phyloP scores from a whole-genome alignment of 2,329 filamentous ascomycete genomes.

The Ascochyta clinopodiicola region DNA sequence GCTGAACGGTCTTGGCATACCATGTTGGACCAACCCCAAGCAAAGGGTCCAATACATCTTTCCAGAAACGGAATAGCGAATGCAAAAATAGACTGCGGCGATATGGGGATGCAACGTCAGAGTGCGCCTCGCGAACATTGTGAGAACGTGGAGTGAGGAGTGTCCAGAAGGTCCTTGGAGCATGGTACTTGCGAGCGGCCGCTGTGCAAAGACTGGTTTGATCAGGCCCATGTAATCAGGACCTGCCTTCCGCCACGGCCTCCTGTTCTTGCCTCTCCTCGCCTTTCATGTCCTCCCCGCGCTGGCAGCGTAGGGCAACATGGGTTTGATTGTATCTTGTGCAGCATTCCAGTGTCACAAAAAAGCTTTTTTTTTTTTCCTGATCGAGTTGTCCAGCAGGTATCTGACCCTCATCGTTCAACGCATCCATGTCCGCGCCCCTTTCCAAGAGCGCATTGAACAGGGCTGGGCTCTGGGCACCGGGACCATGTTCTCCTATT shows the following conservation, averaged over 20 bases:
- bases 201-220: not conserved
- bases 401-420: not conserved
- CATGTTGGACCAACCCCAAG: constrained; percentile 1
- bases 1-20: constrained; percentile 7
- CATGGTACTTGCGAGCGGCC: not conserved
- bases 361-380: not conserved
- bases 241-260: not conserved
- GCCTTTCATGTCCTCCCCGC: not conserved
- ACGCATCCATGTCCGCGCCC: not conserved
- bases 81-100: constrained; percentile 1
- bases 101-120: constrained; percentile 10
- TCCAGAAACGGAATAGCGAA: not conserved
- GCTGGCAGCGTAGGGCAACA: not conserved
- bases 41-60: constrained; percentile 6
- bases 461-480: not conserved
- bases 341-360: not conserved
- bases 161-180: not conserved
- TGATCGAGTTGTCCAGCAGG: not conserved
- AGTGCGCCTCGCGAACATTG: not conserved
- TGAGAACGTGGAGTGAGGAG: constrained; percentile 7
- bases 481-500: too few relatives aligned
- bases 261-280: not conserved
- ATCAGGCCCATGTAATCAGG: not conserved
- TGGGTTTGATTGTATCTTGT: not conserved
- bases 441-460: constrained; percentile 2